phyloP scores from a whole-genome alignment of 73 alveolate genomes.

The Paramecium tetraurelia region DNA sequence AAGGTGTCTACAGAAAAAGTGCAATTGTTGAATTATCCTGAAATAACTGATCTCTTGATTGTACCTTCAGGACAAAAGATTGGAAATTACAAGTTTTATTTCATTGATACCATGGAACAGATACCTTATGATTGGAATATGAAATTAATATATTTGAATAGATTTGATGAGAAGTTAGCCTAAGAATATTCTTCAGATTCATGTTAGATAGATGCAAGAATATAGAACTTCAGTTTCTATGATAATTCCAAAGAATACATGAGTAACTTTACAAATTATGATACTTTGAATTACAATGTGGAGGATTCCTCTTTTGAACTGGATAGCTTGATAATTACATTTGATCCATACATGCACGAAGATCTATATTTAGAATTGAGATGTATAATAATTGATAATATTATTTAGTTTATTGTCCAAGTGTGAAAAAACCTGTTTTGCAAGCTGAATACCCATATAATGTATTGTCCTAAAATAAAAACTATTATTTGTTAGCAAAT shows the following conservation, averaged over 20 bases:
- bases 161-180: neutral
- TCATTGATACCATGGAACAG: neutral
- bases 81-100: neutral
- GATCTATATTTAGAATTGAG: conserved; percentile 23
- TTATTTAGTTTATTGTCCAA: neutral
- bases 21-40: neutral
- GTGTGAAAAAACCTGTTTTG: neutral
- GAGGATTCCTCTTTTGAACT: neutral
- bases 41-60: neutral
- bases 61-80: conserved; percentile 5
- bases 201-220: neutral
- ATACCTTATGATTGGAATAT: conserved; percentile 18
- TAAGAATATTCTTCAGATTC: neutral
- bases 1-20: neutral
- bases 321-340: neutral
- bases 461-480: neutral
- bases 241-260: neutral
- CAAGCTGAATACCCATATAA: neutral
- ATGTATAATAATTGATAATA: neutral
- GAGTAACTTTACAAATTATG: neutral
- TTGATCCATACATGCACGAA: conserved; percentile 3
- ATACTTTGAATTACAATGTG: neutral
- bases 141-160: neutral
- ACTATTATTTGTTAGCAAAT: neutral
- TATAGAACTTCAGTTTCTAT: neutral